A percentile compares a stretch with the other conserved stretches of the same genome.
Evolutionary conservation across 164 flowering plant species (phyloP).

Genomic region (Magnolia changhungtana): DNA sequence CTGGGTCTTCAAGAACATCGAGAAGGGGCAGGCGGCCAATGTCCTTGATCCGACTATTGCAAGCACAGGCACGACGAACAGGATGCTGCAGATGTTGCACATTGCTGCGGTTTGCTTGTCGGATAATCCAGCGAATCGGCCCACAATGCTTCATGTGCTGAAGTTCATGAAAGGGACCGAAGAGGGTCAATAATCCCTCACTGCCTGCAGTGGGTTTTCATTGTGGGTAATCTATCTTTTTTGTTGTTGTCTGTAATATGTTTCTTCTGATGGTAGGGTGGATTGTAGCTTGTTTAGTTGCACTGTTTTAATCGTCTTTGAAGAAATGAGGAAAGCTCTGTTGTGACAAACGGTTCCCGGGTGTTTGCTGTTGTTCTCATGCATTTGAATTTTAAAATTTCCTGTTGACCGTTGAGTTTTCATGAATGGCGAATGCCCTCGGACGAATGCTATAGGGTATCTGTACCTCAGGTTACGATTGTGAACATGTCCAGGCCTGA

Average conservation of each 20-base stretch:
- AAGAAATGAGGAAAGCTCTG: no score
- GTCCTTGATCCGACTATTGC: slow-evolving; percentile 56
- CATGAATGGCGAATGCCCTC: not conserved
- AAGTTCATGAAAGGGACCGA: slow-evolving; percentile 49
- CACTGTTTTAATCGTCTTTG: not conserved
- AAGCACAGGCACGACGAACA: slow-evolving; percentile 36
- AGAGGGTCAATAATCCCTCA: slow-evolving; percentile 16
- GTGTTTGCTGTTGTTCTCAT: not conserved
- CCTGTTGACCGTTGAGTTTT: not conserved
- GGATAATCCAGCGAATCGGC: slow-evolving; percentile 58
- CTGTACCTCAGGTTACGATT: no score
- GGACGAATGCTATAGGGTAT: not conserved
- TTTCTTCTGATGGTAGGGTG: not conserved
- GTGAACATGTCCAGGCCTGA: no score
- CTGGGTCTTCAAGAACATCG: slow-evolving; percentile 62
- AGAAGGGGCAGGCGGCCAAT: slow-evolving; percentile 45
- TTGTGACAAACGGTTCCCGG: not conserved
- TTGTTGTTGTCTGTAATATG: not conserved
- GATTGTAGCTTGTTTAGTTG: not conserved
- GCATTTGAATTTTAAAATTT: not conserved
- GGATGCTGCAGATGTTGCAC: slow-evolving; percentile 56
- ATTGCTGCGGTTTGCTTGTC: slow-evolving; percentile 52
- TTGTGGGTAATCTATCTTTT: not conserved
- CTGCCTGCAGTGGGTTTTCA: not conserved
- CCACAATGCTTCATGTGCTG: slow-evolving; percentile 63